Percentiles rank a stretch among this genome's conserved stretches.
These are phyloP conservation scores for Volvariella surrecta DNA, from an alignment of 1,284 basidiomycete genomes.

Conservation along the genomic window DNA sequence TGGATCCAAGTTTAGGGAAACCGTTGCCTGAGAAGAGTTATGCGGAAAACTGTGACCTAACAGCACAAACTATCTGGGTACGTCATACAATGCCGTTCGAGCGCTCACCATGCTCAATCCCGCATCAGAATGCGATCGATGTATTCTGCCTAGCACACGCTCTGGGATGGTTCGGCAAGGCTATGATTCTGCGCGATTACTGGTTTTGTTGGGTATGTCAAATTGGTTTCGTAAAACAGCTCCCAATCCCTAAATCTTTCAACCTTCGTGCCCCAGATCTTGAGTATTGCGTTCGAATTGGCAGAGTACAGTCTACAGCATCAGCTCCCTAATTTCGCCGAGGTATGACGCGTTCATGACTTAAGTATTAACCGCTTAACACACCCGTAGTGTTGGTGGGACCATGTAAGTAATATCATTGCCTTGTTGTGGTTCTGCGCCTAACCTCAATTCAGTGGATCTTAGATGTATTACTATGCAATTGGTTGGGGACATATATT, in stretches of 20 bases:
- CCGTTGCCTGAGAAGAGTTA: conserved; percentile 77
- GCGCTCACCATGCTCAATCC: background rate
- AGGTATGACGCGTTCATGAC: conserved; percentile 36
- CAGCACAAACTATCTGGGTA: conserved; percentile 60
- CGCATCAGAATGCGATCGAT: conserved; percentile 62
- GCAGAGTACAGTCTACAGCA: conserved; percentile 81
- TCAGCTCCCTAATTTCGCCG: conserved; percentile 76
- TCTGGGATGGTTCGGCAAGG: conserved; percentile 83
- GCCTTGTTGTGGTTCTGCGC: conserved; percentile 1
- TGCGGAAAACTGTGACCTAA: conserved; percentile 69
- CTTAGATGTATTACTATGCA: conserved; percentile 76
- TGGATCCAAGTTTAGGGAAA: conserved; percentile 64
- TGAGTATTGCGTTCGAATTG: conserved; percentile 78
- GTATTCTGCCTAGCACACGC: conserved; percentile 79
- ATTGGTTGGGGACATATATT: conserved; percentile 78
- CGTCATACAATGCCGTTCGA: conserved; percentile 14
- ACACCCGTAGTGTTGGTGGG: conserved; percentile 71
- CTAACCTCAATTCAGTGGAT: conserved; percentile 50
- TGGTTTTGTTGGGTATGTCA: conserved; percentile 79
- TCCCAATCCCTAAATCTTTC: conserved; percentile 4
- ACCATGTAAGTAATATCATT: conserved; percentile 52
- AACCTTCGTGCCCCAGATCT: conserved; percentile 41
- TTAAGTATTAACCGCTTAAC: conserved; percentile 11
- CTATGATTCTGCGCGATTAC: conserved; percentile 77
- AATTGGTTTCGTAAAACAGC: background rate